Evolutionary conservation across 2,329 filamentous ascomycete species (phyloP).

Genomic region (Curvularia verruculosa): DNA sequence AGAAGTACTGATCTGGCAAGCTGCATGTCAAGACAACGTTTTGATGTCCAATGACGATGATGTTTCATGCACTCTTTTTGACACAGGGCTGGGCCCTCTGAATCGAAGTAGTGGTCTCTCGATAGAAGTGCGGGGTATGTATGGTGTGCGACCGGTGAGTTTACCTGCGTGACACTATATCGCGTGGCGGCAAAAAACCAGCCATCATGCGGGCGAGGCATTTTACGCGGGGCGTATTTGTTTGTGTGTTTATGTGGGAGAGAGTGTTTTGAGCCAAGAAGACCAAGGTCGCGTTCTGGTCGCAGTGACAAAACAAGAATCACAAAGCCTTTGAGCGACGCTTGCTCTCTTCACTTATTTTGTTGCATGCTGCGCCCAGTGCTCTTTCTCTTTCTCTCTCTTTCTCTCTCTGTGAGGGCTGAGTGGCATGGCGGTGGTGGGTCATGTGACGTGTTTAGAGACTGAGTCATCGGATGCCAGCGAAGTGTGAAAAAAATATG

Average conservation of each 20-base stretch:
- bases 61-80: conserved; percentile 8
- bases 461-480: background rate
- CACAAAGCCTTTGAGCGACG: background rate
- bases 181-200: conserved; percentile 16
- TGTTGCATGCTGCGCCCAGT: background rate
- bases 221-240: conserved; percentile 32
- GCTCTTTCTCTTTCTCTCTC: no score
- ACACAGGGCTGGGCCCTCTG: background rate
- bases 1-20: conserved; percentile 2
- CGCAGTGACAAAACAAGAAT: conserved; percentile 13
- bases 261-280: conserved; percentile 25
- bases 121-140: conserved; percentile 9
- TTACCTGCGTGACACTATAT: background rate
- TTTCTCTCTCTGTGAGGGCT: no score
- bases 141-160: conserved; percentile 14
- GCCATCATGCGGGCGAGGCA: conserved; percentile 40
- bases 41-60: conserved; percentile 24
- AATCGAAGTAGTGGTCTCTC: background rate
- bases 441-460: background rate
- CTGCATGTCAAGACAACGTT: conserved; percentile 1
- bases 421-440: background rate
- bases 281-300: conserved; percentile 13
- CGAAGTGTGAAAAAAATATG: background rate
- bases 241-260: no score
- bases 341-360: background rate